Percentiles rank a stretch among this genome's conserved stretches.
phyloP scores from a whole-genome alignment of 108 stramenopile species.

The Conticribra guillardii region DNA sequence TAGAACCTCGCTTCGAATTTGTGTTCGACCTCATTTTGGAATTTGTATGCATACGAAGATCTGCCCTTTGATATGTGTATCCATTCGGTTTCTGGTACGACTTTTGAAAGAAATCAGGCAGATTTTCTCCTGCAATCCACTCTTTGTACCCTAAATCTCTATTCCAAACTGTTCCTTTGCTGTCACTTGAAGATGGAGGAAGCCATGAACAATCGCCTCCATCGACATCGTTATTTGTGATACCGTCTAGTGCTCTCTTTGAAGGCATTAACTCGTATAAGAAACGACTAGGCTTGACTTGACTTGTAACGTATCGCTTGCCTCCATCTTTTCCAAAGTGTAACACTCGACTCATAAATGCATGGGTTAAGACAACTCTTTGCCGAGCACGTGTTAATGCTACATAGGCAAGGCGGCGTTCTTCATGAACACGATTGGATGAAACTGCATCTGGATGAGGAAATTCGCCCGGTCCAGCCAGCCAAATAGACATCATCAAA shows the following conservation, averaged over 20 bases:
- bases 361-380: slow-evolving; percentile 59
- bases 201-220: slow-evolving; percentile 6
- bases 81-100: slow-evolving; percentile 38
- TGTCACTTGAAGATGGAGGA: slow-evolving; percentile 9
- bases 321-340: slow-evolving; percentile 37
- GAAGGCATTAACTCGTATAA: slow-evolving; percentile 57
- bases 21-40: neutral
- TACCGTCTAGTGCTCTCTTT: slow-evolving; percentile 33
- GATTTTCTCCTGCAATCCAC: slow-evolving; percentile 44
- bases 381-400: slow-evolving; percentile 65
- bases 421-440: slow-evolving; percentile 58
- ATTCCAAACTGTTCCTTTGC: slow-evolving; percentile 48
- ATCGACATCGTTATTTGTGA: slow-evolving; percentile 16
- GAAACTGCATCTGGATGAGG: slow-evolving; percentile 53
- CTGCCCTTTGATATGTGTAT: slow-evolving; percentile 16
- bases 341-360: slow-evolving; percentile 39
- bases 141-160: slow-evolving; percentile 49
- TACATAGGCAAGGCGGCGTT: slow-evolving; percentile 69
- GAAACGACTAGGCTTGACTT: slow-evolving; percentile 60
- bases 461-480: slow-evolving; percentile 66
- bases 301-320: slow-evolving; percentile 43
- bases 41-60: slow-evolving; percentile 4
- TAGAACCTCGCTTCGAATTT: neutral
- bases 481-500: slow-evolving; percentile 68
- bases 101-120: slow-evolving; percentile 48